Evolutionary conservation across 495 filamentous ascomycete genomes (phyloP).

Genomic region (Hypomontagnella submonticulosa): DNA sequence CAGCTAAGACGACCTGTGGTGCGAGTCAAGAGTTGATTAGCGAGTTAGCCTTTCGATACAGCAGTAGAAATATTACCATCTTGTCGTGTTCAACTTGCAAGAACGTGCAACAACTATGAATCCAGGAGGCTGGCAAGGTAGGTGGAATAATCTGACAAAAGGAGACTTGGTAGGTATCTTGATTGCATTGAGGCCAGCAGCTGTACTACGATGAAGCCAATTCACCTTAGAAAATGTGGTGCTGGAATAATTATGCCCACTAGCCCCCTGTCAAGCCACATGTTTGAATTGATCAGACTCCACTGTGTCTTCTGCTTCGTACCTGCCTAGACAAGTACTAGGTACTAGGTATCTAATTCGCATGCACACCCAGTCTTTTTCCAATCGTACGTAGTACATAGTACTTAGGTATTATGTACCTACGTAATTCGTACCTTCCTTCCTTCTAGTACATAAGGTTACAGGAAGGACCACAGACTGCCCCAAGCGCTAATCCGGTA

Average conservation of each 20-base stretch:
- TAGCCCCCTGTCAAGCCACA: slow-evolving; percentile 46
- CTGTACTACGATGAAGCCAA: slow-evolving; percentile 39
- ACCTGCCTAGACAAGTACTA: too few relatives aligned
- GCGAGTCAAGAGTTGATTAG: slow-evolving; percentile 33
- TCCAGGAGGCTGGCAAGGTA: slow-evolving; percentile 2
- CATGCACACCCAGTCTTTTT: slow-evolving; percentile 19
- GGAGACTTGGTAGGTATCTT: slow-evolving; percentile 10
- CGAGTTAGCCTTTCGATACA: slow-evolving; percentile 25
- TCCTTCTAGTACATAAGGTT: background rate
- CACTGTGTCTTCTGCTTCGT: too few relatives aligned
- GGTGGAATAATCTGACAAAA: slow-evolving; percentile 8
- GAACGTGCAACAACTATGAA: background rate
- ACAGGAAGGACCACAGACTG: too few relatives aligned
- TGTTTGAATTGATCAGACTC: slow-evolving; percentile 13
- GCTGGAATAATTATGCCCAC: slow-evolving; percentile 1
- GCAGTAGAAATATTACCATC: slow-evolving; percentile 45
- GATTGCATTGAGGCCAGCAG: slow-evolving; percentile 29
- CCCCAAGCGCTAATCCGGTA: too few relatives aligned
- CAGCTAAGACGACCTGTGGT: slow-evolving; percentile 95
- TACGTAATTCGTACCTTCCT: background rate
- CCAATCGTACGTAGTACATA: too few relatives aligned
- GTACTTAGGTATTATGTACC: slow-evolving; percentile 11
- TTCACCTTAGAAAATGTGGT: slow-evolving; percentile 39
- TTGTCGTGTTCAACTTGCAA: slow-evolving; percentile 18
- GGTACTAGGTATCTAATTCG: too few relatives aligned